These are phyloP conservation scores for Chalaropsis ovoidea DNA, from an alignment of 2,329 filamentous ascomycete species.

Conservation along the genomic window DNA sequence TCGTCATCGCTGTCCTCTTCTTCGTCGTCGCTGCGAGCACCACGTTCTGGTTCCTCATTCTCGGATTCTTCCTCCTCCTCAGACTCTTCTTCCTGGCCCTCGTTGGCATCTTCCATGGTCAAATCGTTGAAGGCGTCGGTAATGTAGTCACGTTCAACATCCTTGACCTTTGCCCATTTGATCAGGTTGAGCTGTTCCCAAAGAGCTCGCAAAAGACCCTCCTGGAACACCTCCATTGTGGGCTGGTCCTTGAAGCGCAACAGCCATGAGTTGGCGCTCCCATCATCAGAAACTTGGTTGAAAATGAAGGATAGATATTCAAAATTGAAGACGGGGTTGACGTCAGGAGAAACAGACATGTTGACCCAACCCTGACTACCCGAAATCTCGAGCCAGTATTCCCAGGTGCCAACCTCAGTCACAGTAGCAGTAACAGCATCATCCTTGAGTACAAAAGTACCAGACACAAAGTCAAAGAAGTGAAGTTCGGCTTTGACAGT, in stretches of 20 bases:
- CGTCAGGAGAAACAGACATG: conserved; percentile 73
- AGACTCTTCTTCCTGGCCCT: conserved; percentile 39
- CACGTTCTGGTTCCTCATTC: conserved; percentile 41
- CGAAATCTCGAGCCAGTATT: conserved; percentile 89
- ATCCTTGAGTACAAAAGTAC: conserved; percentile 76
- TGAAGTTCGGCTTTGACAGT: conserved; percentile 77
- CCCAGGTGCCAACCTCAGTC: conserved; percentile 78
- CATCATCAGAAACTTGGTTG: conserved; percentile 85
- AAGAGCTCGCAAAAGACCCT: conserved; percentile 85
- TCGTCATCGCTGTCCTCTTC: conserved; percentile 60
- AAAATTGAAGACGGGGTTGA: conserved; percentile 98
- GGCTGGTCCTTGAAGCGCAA: conserved; percentile 79
- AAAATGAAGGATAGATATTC: conserved; percentile 99
- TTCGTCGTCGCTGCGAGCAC: conserved; percentile 64
- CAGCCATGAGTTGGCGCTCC: conserved; percentile 89
- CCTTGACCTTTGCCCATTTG: conserved; percentile 90
- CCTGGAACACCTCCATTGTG: conserved; percentile 76
- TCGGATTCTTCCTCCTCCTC: conserved; percentile 47
- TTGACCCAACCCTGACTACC: conserved; percentile 75
- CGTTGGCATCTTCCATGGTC: conserved; percentile 67
- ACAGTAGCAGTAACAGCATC: conserved; percentile 65
- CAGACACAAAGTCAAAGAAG: conserved; percentile 80
- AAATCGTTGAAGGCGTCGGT: conserved; percentile 92
- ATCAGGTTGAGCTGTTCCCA: conserved; percentile 94
- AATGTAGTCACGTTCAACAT: conserved; percentile 87